Evolutionary conservation across 805 yeast genomes (phyloP).

Genomic region (Millerozyma miso): DNA sequence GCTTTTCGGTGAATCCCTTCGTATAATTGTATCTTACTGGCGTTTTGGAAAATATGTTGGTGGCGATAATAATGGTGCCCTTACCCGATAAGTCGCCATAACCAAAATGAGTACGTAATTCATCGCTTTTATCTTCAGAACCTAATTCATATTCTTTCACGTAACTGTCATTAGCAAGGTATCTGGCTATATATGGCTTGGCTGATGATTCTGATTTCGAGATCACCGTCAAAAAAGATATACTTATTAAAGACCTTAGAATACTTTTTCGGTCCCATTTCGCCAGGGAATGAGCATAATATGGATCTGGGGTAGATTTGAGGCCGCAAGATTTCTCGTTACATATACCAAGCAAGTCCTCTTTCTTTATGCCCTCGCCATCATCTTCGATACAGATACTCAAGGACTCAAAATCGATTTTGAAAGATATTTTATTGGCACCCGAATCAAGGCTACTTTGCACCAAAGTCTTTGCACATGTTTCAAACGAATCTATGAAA

Average conservation of each 20-base stretch:
- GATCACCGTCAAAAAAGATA: conserved; percentile 43
- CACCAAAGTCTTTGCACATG: conserved; percentile 46
- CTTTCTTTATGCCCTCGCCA: conserved; percentile 58
- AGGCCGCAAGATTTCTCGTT: background rate
- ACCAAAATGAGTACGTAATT: conserved; percentile 1
- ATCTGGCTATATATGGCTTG: background rate
- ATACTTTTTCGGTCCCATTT: background rate
- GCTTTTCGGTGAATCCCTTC: conserved; percentile 12
- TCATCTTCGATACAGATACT: conserved; percentile 53
- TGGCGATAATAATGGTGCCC: conserved; percentile 39
- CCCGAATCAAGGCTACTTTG: conserved; percentile 55
- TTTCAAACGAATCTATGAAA: conserved; percentile 29
- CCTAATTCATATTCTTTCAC: background rate
- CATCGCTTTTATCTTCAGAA: background rate
- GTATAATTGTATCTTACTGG: conserved; percentile 37
- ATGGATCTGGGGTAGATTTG: background rate
- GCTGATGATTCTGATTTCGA: conserved; percentile 30
- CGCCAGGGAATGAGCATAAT: background rate
- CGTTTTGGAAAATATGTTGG: conserved; percentile 37
- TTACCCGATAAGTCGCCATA: conserved; percentile 2
- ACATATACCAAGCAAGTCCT: conserved; percentile 38
- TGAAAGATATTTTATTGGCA: conserved; percentile 36
- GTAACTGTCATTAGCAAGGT: background rate
- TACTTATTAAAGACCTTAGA: conserved; percentile 47
- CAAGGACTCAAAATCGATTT: conserved; percentile 27